phyloP scores from a whole-genome alignment of 192 early-diverging fungal species.

The Backusella liffmaniae region DNA sequence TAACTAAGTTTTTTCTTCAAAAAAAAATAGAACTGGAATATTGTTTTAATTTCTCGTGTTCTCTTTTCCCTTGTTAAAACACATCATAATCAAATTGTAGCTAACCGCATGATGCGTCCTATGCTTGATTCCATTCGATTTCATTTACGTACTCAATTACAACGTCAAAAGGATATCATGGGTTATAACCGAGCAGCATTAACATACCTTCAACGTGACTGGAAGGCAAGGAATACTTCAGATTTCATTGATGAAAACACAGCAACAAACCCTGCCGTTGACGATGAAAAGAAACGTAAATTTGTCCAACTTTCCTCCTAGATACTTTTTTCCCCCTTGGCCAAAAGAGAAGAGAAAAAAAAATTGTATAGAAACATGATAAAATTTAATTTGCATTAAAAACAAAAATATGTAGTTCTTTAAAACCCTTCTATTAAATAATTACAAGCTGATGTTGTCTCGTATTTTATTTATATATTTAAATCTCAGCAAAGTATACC shows the following conservation, averaged over 20 bases:
- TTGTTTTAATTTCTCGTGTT: conserved; percentile 76
- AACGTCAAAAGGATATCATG: conserved; percentile 75
- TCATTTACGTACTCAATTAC: conserved; percentile 61
- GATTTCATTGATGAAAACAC: conserved; percentile 71
- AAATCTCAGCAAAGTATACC: too few species aligned
- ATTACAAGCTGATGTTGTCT: too few species aligned
- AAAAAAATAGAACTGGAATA: conserved; percentile 64
- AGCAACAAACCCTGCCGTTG: conserved; percentile 49
- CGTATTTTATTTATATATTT: too few species aligned
- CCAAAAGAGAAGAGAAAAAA: not conserved
- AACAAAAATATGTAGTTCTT: not conserved
- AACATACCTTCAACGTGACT: conserved; percentile 70
- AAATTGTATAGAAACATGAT: conserved; percentile 1
- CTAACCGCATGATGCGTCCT: conserved; percentile 75
- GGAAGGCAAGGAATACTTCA: conserved; percentile 67
- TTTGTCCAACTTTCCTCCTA: conserved; percentile 45
- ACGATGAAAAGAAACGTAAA: conserved; percentile 73
- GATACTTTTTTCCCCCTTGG: not conserved
- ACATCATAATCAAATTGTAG: conserved; percentile 89
- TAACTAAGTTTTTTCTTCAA: not conserved
- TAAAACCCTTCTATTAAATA: too few species aligned
- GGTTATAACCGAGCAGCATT: conserved; percentile 92
- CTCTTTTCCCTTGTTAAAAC: conserved; percentile 81
- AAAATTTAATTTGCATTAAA: conserved; percentile 3
- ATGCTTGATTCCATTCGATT: conserved; percentile 70